These are phyloP conservation scores for Moricandia arvensis DNA, from an alignment of 345 rosid genomes.

Conservation along the genomic window DNA sequence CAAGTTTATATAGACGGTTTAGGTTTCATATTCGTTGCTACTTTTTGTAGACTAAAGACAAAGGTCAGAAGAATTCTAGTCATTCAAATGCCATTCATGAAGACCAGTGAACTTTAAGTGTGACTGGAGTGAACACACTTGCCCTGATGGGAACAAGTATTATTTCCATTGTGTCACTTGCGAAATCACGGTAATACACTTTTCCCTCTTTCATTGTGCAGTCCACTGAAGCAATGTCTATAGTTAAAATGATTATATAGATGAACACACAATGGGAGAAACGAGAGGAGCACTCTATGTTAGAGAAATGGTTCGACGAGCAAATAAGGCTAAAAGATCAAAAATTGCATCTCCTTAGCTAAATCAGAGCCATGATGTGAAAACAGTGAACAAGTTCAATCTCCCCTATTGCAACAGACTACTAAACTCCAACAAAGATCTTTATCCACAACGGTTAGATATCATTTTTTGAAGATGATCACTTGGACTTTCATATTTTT, in stretches of 20 bases:
- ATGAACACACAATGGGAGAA: too few species aligned
- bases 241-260: constrained; percentile 7
- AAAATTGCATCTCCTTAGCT: too few species aligned
- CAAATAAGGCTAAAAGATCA: too few species aligned
- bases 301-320: too few species aligned
- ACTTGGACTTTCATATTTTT: neutral
- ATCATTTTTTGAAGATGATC: too few species aligned
- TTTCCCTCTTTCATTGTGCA: constrained; percentile 8
- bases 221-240: constrained; percentile 8
- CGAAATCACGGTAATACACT: constrained; percentile 67
- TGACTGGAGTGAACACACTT: constrained; percentile 91
- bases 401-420: too few species aligned
- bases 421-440: too few species aligned
- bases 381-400: too few species aligned
- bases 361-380: too few species aligned
- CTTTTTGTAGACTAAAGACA: neutral
- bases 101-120: constrained; percentile 46
- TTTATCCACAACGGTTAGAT: too few species aligned
- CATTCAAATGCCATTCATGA: neutral
- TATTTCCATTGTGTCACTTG: constrained; percentile 69
- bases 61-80: neutral
- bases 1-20: constrained; percentile 3
- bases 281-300: too few species aligned
- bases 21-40: constrained; percentile 5
- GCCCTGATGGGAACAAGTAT: constrained; percentile 86